A percentile compares a stretch with the other conserved stretches of the same genome.
Conservation (phyloP, 2,329 filamentous ascomycete genomes). For the Colletotrichum chlorophyti region DNA sequence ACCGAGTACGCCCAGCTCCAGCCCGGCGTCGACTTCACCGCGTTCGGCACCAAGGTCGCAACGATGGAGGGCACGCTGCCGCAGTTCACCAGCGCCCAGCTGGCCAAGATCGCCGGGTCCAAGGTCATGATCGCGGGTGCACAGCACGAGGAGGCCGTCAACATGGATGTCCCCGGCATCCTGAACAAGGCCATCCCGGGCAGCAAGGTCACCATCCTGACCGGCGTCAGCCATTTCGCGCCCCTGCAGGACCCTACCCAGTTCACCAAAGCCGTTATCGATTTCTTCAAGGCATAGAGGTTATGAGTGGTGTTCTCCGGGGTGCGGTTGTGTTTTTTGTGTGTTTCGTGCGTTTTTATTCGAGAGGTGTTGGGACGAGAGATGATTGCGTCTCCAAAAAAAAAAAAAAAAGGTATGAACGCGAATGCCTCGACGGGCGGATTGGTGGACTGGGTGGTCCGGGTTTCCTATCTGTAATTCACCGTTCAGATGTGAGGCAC, state of each 20-base stretch:
- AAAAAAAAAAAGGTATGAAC: too few species aligned
- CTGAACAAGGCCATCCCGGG: conserved; percentile 44
- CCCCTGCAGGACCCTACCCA: conserved; percentile 47
- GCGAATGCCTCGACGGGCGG: too few species aligned
- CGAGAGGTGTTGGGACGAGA: neutral
- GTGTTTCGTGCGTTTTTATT: neutral
- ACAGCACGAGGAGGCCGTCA: conserved; percentile 48
- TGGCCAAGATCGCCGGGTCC: conserved; percentile 37
- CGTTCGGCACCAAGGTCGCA: conserved; percentile 44
- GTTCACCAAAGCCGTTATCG: conserved; percentile 39
- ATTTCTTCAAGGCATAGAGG: conserved; percentile 34
- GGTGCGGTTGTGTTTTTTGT: neutral
- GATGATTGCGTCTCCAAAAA: too few species aligned
- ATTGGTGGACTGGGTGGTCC: too few species aligned
- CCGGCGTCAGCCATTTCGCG: conserved; percentile 49
- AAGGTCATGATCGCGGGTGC: conserved; percentile 39
- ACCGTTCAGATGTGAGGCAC: too few species aligned
- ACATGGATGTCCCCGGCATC: conserved; percentile 41
- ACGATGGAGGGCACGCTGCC: conserved; percentile 45
- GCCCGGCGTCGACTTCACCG: conserved; percentile 42
- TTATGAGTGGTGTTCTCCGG: too few species aligned
- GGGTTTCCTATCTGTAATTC: too few species aligned
- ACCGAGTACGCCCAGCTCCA: conserved; percentile 44
- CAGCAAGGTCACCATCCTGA: conserved; percentile 43
- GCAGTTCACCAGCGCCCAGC: conserved; percentile 37